A percentile compares a stretch with the other conserved stretches of the same genome.
Conservation (phyloP, 345 rosid species). For the Pistacia atlantica region DNA sequence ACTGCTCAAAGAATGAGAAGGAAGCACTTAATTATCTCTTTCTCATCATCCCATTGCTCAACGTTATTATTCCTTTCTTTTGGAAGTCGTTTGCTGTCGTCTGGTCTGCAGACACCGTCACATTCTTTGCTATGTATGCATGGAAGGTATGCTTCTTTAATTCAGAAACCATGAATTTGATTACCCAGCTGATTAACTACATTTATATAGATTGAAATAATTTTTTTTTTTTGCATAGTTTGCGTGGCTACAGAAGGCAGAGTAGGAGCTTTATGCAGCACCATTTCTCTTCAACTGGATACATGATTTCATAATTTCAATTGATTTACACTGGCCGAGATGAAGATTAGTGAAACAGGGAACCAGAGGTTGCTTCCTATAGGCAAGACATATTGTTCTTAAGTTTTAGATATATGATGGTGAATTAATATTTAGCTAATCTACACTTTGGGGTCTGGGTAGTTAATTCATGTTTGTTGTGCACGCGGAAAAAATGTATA, state of each 20-base stretch:
- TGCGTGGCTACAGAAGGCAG: slow-evolving; percentile 69
- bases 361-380: neutral
- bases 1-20: slow-evolving; percentile 87
- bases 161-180: neutral
- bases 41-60: slow-evolving; percentile 77
- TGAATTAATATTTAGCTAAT: neutral
- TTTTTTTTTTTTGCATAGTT: slow-evolving; percentile 32
- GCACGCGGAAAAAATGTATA: neutral
- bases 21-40: slow-evolving; percentile 95
- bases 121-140: slow-evolving; percentile 88
- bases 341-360: slow-evolving; percentile 11
- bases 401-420: neutral
- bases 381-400: neutral
- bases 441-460: neutral
- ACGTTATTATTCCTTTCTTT: slow-evolving; percentile 86
- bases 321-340: neutral
- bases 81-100: slow-evolving; percentile 86
- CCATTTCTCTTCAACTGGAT: slow-evolving; percentile 8
- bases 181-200: neutral
- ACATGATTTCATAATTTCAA: neutral
- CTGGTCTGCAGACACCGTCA: slow-evolving; percentile 90
- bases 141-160: slow-evolving; percentile 75
- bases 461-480: neutral
- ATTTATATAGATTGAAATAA: neutral
- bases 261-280: slow-evolving; percentile 28